Percentiles rank a stretch among this genome's conserved stretches.
phyloP scores from a whole-genome alignment of 1,139 yeast genomes.

The Saccharomyces hybrid region DNA sequence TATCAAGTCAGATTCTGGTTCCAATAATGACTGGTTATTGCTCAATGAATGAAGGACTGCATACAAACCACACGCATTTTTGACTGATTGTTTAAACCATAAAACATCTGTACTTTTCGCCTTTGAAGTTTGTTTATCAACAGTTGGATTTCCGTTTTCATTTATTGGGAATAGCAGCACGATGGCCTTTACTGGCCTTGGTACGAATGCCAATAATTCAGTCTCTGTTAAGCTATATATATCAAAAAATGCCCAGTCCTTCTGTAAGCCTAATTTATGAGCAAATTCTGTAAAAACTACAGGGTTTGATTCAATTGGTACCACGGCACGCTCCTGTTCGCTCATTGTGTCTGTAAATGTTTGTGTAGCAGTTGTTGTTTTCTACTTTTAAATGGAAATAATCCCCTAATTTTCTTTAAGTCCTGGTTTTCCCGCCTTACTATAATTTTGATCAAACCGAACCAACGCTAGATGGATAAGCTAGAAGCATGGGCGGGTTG shows the following conservation, averaged over 20 bases:
- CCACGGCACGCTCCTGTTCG: slow-evolving; percentile 38
- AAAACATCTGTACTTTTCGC: slow-evolving; percentile 24
- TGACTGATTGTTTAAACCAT: slow-evolving; percentile 81
- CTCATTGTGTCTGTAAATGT: background rate
- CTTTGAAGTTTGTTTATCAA: too few relatives aligned
- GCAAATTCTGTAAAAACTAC: slow-evolving; percentile 71
- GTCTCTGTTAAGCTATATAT: slow-evolving; percentile 78
- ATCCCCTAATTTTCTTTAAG: too few relatives aligned
- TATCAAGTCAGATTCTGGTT: slow-evolving; percentile 29
- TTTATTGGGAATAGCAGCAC: slow-evolving; percentile 78
- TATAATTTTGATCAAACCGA: too few relatives aligned
- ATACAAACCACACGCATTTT: slow-evolving; percentile 89
- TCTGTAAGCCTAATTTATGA: slow-evolving; percentile 56
- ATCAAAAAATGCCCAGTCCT: slow-evolving; percentile 61
- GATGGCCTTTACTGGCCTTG: slow-evolving; percentile 72
- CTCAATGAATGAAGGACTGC: slow-evolving; percentile 72
- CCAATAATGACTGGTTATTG: slow-evolving; percentile 37
- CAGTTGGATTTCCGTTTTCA: slow-evolving; percentile 14
- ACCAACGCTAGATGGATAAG: too few relatives aligned
- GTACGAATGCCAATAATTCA: slow-evolving; percentile 67
- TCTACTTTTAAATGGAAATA: too few relatives aligned
- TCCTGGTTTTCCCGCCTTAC: too few relatives aligned
- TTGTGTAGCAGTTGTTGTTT: too few relatives aligned
- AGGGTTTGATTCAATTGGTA: slow-evolving; percentile 90
- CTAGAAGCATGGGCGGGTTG: too few relatives aligned